phyloP scores from a whole-genome alignment of 192 early-diverging fungal genomes.

The Pecoramyces ruminantium region DNA sequence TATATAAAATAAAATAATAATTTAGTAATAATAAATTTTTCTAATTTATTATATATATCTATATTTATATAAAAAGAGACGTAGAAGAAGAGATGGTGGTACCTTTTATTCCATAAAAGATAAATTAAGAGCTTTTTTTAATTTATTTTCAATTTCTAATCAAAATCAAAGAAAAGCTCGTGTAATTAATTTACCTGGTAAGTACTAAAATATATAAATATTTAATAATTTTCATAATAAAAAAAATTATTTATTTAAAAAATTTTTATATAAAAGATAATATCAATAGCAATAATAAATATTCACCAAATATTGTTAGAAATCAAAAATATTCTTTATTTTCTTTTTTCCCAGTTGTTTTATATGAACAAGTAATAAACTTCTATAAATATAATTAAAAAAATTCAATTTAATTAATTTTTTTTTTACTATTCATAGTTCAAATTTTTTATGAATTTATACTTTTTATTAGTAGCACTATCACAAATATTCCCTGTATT shows the following conservation, averaged over 20 bases:
- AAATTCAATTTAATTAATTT: neutral
- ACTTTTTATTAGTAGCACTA: conserved; percentile 79
- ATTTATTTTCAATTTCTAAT: neutral
- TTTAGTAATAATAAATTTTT: too few relatives aligned
- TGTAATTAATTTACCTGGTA: neutral
- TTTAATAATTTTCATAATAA: too few relatives aligned
- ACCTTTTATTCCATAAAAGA: neutral
- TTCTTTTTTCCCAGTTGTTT: conserved; percentile 63
- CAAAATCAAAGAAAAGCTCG: neutral
- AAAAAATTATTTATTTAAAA: too few relatives aligned
- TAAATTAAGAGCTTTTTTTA: neutral
- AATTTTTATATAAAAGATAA: too few relatives aligned
- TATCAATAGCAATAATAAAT: neutral
- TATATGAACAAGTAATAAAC: conserved; percentile 52
- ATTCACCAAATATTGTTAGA: conserved; percentile 61
- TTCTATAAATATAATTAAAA: neutral
- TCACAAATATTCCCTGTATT: conserved; percentile 83
- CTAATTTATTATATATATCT: neutral
- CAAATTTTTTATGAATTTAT: conserved; percentile 88
- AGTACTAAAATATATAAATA: too few relatives aligned
- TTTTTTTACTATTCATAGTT: conserved; percentile 30
- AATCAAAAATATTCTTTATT: conserved; percentile 78
- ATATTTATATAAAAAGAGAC: neutral
- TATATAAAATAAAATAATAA: too few relatives aligned
- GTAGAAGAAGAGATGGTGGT: neutral